Evolutionary conservation across 805 yeast genomes (phyloP).

Genomic region (Starmerella ratchasimensis): DNA sequence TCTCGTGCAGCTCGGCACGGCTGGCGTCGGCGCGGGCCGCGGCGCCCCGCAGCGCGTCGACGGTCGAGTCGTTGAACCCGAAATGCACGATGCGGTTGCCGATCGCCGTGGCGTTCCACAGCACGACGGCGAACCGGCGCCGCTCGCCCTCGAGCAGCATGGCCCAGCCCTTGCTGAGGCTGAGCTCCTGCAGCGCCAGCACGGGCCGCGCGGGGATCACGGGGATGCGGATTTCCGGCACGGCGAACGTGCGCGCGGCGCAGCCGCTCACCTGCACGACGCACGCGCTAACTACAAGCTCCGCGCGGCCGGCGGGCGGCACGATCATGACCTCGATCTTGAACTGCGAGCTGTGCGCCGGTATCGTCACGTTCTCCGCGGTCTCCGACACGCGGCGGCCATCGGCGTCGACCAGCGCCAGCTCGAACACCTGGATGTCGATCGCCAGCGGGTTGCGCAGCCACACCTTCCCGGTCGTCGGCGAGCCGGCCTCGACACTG

Average conservation of each 20-base stretch:
- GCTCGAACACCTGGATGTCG: slow-evolving; percentile 43
- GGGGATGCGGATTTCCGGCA: slow-evolving; percentile 25
- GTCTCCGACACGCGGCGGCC: slow-evolving; percentile 17
- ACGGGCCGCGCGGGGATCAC: slow-evolving; percentile 42
- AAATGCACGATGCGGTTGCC: slow-evolving; percentile 45
- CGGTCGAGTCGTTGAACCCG: slow-evolving; percentile 59
- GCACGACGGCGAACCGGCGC: slow-evolving; percentile 34
- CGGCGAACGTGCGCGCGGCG: slow-evolving; percentile 29
- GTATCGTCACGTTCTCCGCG: slow-evolving; percentile 20
- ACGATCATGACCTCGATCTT: slow-evolving; percentile 16
- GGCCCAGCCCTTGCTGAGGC: slow-evolving; percentile 49
- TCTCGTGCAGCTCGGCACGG: slow-evolving; percentile 55
- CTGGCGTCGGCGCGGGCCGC: slow-evolving; percentile 35
- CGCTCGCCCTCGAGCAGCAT: slow-evolving; percentile 73
- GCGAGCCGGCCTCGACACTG: slow-evolving; percentile 46
- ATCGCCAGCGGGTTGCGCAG: slow-evolving; percentile 73
- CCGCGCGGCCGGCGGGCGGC: slow-evolving; percentile 35
- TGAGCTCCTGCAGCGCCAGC: slow-evolving; percentile 37
- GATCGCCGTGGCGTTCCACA: slow-evolving; percentile 48
- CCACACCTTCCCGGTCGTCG: slow-evolving; percentile 40
- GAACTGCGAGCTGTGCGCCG: slow-evolving; percentile 20
- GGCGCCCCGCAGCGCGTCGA: slow-evolving; percentile 46
- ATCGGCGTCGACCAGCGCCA: slow-evolving; percentile 20
- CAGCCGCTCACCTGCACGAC: slow-evolving; percentile 40
- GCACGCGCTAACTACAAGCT: slow-evolving; percentile 38